Percentiles rank a stretch among this genome's conserved stretches.
Conservation (phyloP, 257 asterid species). For the Ligustrum vulgare region DNA sequence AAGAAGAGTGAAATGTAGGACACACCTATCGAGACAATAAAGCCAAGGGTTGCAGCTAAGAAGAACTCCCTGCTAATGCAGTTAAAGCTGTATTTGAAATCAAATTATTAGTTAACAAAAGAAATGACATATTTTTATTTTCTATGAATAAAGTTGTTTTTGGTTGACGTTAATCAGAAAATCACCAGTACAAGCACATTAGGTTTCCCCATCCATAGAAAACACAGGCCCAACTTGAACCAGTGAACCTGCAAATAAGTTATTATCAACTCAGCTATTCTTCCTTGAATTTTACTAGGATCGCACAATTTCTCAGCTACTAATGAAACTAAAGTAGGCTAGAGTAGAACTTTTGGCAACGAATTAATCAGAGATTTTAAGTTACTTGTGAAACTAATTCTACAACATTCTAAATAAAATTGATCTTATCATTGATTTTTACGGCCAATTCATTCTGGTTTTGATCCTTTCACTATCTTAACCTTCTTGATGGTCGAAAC, state of each 20-base stretch:
- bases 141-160: neutral
- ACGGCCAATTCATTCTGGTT: too few relatives aligned
- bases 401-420: too few relatives aligned
- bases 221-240: constrained; percentile 79
- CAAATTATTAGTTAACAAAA: constrained; percentile 15
- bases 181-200: constrained; percentile 77
- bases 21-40: constrained; percentile 72
- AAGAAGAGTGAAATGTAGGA: neutral
- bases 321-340: neutral
- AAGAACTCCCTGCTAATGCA: constrained; percentile 74
- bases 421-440: too few relatives aligned
- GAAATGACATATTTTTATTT: neutral
- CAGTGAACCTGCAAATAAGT: constrained; percentile 72
- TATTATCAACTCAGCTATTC: constrained; percentile 6
- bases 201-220: constrained; percentile 99
- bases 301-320: neutral
- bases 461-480: neutral
- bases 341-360: neutral
- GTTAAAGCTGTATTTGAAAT: constrained; percentile 47
- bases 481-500: neutral
- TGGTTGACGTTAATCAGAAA: neutral
- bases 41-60: constrained; percentile 66
- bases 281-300: neutral
- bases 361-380: neutral
- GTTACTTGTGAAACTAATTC: too few relatives aligned